Conservation (phyloP, 208 protist genomes). For the Trypanosoma rangeli region DNA sequence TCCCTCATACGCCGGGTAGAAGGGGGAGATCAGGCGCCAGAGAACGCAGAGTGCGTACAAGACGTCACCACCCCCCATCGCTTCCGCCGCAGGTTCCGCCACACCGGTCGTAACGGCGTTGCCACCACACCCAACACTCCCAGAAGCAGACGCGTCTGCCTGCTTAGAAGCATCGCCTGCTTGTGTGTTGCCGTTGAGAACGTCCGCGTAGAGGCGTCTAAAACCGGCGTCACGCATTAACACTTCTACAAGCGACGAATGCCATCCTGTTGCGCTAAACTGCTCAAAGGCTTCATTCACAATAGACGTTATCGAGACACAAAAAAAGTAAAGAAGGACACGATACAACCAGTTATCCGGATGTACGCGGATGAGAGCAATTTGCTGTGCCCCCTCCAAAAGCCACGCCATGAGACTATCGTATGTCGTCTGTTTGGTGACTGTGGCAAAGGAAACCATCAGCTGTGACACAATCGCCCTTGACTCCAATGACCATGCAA, state of each 20-base stretch:
- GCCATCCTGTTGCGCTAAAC: conserved; percentile 20
- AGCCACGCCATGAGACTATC: conserved; percentile 42
- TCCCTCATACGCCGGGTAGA: conserved; percentile 79
- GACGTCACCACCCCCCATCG: conserved; percentile 40
- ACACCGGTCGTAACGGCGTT: not conserved
- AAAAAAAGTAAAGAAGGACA: conserved; percentile 67
- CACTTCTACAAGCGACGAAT: conserved; percentile 4
- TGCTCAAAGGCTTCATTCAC: conserved; percentile 23
- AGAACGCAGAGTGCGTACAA: conserved; percentile 51
- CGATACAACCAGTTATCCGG: conserved; percentile 75
- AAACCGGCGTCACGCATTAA: conserved; percentile 16
- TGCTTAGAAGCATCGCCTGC: not conserved
- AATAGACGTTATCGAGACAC: conserved; percentile 42
- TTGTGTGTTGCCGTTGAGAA: not conserved
- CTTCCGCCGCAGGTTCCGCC: not conserved
- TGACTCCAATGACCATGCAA: conserved; percentile 20
- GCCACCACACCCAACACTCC: not conserved
- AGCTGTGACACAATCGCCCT: conserved; percentile 16
- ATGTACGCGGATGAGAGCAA: conserved; percentile 39
- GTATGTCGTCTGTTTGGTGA: conserved; percentile 23
- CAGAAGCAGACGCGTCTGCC: not conserved
- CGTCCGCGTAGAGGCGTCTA: not conserved
- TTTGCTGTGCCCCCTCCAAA: conserved; percentile 28
- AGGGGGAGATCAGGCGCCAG: conserved; percentile 57
- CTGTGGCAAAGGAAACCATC: conserved; percentile 33